Percentiles rank a stretch among this genome's conserved stretches.
Conservation (phyloP, 2,329 filamentous ascomycete species). For the Herpotrichia juniperi region DNA sequence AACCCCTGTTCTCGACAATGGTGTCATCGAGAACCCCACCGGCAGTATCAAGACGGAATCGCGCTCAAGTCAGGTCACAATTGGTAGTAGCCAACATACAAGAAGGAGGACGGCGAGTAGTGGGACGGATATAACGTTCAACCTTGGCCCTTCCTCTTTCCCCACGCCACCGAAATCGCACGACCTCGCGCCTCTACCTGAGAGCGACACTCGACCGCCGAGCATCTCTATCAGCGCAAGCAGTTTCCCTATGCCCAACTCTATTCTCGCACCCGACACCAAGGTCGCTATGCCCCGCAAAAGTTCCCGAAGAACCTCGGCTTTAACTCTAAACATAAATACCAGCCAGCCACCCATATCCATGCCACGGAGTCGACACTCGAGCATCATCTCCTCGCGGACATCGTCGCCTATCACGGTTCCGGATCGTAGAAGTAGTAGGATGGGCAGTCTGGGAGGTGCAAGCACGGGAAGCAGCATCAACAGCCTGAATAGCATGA, state of each 20-base stretch:
- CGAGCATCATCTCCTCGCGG: conserved; percentile 27
- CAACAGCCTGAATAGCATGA: conserved; percentile 11
- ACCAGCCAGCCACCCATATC: neutral
- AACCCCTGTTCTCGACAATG: conserved; percentile 25
- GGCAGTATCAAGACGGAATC: conserved; percentile 29
- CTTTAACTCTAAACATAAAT: conserved; percentile 14
- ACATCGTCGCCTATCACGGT: conserved; percentile 22
- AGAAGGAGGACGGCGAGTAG: conserved; percentile 44
- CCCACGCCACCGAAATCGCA: conserved; percentile 5
- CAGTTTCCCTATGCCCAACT: neutral
- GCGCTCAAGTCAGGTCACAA: conserved; percentile 14
- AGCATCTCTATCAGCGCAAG: conserved; percentile 25
- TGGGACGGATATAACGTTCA: conserved; percentile 33
- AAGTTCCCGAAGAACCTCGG: conserved; percentile 21
- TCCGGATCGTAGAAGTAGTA: conserved; percentile 7
- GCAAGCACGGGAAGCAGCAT: conserved; percentile 33
- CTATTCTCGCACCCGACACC: neutral
- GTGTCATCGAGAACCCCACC: conserved; percentile 28
- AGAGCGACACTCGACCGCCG: conserved; percentile 27
- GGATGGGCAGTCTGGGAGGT: conserved; percentile 19
- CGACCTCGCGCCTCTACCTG: conserved; percentile 29
- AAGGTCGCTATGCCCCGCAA: conserved; percentile 18
- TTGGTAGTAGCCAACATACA: conserved; percentile 19
- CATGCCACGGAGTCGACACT: conserved; percentile 21
- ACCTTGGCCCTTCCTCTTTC: conserved; percentile 12